Evolutionary conservation across 176 grass and related monocot species (phyloP).

Genomic region (Avena insularis): DNA sequence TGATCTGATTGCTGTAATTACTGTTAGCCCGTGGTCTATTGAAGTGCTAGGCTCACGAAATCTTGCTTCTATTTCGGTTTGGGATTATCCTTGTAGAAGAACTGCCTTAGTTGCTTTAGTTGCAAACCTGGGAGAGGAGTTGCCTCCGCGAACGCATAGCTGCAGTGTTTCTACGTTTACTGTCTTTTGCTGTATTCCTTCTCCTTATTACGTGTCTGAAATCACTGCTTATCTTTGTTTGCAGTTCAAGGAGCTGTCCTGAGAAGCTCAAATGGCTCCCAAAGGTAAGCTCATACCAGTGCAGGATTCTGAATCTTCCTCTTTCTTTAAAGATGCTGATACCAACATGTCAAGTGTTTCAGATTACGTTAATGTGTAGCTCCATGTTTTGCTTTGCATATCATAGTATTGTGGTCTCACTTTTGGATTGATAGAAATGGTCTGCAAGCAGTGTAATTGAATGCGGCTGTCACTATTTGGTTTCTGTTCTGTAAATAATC

Average conservation of each 20-base stretch:
- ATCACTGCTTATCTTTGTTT: background rate
- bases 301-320: background rate
- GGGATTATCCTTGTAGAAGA: background rate
- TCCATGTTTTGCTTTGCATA: background rate
- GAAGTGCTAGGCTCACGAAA: background rate
- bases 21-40: background rate
- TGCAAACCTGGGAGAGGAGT: background rate
- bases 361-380: background rate
- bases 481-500: background rate
- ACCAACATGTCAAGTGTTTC: background rate
- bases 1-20: background rate
- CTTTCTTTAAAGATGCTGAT: background rate
- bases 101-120: background rate
- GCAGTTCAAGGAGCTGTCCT: slow-evolving; percentile 28
- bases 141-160: background rate
- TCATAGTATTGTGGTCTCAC: background rate
- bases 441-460: background rate
- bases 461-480: background rate
- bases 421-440: background rate
- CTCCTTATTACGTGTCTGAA: background rate
- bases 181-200: background rate
- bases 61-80: background rate
- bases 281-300: slow-evolving; percentile 39
- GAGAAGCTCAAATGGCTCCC: slow-evolving; percentile 48
- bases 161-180: background rate